Evolutionary conservation across 2,329 filamentous ascomycete species (phyloP).

Genomic region (Fusarium tricinctum): DNA sequence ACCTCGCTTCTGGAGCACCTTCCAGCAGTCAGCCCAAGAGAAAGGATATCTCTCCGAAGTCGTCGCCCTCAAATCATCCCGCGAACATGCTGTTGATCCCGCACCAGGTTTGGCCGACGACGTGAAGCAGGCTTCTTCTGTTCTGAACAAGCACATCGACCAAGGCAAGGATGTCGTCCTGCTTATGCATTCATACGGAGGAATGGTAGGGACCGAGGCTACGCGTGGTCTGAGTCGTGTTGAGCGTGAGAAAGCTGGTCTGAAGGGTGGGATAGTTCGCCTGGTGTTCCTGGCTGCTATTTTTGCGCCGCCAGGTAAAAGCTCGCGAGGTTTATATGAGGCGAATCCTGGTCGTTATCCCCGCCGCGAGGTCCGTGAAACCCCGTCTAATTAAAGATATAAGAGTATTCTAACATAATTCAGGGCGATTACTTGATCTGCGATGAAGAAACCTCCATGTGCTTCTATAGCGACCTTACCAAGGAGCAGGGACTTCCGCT

Average conservation of each 20-base stretch:
- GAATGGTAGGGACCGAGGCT: conserved; percentile 22
- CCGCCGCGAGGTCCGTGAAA: background rate
- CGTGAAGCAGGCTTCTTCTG: background rate
- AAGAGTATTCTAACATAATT: fast-evolving
- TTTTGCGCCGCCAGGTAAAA: conserved; percentile 19
- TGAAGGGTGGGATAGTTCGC: conserved; percentile 1
- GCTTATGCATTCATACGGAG: conserved; percentile 30
- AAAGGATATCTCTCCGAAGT: conserved; percentile 5
- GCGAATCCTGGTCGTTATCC: conserved; percentile 8
- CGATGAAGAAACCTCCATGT: conserved; percentile 24
- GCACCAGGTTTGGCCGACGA: conserved; percentile 22
- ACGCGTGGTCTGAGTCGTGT: background rate
- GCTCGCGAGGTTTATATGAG: conserved; percentile 4
- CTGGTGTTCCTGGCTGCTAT: conserved; percentile 15
- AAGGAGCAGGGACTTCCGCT: background rate
- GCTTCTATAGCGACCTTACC: conserved; percentile 21
- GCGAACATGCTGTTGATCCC: conserved; percentile 5
- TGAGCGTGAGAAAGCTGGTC: conserved; percentile 1
- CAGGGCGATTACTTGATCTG: conserved; percentile 14
- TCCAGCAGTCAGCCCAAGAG: background rate
- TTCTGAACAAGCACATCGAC: conserved; percentile 5
- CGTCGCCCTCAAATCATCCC: conserved; percentile 2
- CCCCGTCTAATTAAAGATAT: fast-evolving
- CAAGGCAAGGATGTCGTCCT: conserved; percentile 3
- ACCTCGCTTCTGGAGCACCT: conserved; percentile 12